These are phyloP conservation scores for Cryptococcus amylolentus DNA, from an alignment of 1,284 basidiomycete species.

Conservation along the genomic window DNA sequence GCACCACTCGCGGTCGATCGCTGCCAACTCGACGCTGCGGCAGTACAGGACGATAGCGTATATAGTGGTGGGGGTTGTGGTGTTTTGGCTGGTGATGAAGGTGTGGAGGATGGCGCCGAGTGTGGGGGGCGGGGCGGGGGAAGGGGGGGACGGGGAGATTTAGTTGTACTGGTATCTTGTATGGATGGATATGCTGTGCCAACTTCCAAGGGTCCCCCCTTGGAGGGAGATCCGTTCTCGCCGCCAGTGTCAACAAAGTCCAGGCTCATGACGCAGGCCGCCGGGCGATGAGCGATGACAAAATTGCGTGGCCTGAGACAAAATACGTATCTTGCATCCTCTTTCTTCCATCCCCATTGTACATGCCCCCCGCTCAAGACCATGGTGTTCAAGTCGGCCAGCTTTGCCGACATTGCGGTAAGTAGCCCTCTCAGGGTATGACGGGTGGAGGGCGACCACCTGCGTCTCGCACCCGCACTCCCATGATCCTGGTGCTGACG, in stretches of 20 bases:
- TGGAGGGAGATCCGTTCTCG: no score
- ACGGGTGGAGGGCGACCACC: constrained; percentile 6
- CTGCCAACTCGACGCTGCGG: constrained; percentile 35
- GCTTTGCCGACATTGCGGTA: constrained; percentile 12
- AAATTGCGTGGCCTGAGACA: no score
- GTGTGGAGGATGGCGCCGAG: constrained; percentile 29
- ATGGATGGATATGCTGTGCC: no score
- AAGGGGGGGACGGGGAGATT: background rate
- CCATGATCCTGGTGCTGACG: no score
- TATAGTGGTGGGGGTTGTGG: constrained; percentile 37
- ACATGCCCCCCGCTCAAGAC: no score
- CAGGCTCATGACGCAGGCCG: no score
- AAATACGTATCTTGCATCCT: no score
- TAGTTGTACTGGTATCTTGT: no score
- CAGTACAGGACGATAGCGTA: constrained; percentile 46
- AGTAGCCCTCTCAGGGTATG: background rate
- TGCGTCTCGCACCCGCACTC: no score
- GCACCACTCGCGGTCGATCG: constrained; percentile 43
- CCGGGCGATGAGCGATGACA: no score
- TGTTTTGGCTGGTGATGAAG: constrained; percentile 41
- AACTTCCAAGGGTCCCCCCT: no score
- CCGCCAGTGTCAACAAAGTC: no score
- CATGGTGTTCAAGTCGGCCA: constrained; percentile 7
- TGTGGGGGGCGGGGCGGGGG: background rate
- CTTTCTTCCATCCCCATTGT: background rate